Conservation (phyloP, 177 flowering plant genomes). For the Telopea speciosissima region DNA sequence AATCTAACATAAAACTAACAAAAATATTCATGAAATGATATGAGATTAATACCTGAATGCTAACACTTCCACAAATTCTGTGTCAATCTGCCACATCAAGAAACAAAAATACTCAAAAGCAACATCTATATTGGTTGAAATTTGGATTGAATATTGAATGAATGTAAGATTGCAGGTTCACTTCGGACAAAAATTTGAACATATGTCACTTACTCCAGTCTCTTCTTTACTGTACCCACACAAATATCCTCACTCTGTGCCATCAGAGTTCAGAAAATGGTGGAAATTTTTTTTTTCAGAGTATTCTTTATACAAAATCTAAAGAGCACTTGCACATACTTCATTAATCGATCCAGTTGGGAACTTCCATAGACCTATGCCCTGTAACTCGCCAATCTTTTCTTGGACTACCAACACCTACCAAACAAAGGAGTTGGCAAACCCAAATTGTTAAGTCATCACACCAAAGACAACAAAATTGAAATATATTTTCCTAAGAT, state of each 20-base stretch:
- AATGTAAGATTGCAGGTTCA: neutral
- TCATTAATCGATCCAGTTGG: constrained; percentile 37
- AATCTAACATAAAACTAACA: neutral
- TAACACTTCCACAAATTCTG: constrained; percentile 36
- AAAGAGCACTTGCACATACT: constrained; percentile 16
- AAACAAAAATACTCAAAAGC: neutral
- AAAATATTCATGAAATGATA: no score
- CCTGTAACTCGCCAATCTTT: constrained; percentile 28
- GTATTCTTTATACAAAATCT: neutral
- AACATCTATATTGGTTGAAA: neutral
- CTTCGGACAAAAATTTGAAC: neutral
- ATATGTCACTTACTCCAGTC: constrained; percentile 33
- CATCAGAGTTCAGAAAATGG: constrained; percentile 5
- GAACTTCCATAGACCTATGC: constrained; percentile 40
- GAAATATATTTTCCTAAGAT: constrained; percentile 5
- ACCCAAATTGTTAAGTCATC: constrained; percentile 2
- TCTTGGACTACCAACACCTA: constrained; percentile 45
- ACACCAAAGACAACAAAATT: constrained; percentile 7
- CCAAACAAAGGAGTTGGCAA: constrained; percentile 1
- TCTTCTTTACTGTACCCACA: constrained; percentile 35
- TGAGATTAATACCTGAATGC: constrained; percentile 28
- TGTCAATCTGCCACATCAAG: constrained; percentile 28
- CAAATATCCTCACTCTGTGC: constrained; percentile 37
- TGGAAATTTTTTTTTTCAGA: neutral
- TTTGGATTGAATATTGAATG: neutral